phyloP scores from a whole-genome alignment of 2,329 filamentous ascomycete species.

The Sclerotinia sclerotiorum region DNA sequence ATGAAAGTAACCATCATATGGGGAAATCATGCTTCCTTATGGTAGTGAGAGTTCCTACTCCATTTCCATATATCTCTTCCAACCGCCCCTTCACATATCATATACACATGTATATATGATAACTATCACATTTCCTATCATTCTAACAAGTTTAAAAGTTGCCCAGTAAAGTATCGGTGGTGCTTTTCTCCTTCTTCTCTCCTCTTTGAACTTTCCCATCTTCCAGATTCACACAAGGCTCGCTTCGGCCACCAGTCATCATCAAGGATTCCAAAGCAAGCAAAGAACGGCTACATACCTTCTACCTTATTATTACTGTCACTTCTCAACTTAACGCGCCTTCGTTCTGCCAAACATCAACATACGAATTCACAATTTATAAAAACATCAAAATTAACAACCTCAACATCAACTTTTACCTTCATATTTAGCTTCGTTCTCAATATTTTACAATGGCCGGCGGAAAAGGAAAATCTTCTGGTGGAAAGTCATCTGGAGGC shows the following conservation, averaged over 20 bases:
- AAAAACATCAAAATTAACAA: slow-evolving; percentile 14
- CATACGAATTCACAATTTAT: slow-evolving; percentile 15
- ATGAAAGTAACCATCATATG: slow-evolving; percentile 21
- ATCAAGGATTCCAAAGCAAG: slow-evolving; percentile 20
- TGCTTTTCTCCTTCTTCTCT: slow-evolving; percentile 21
- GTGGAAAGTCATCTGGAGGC: slow-evolving; percentile 43
- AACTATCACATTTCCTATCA: not conserved
- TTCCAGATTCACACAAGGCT: slow-evolving; percentile 23
- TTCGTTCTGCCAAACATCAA: slow-evolving; percentile 25
- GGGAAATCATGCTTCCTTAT: slow-evolving; percentile 18
- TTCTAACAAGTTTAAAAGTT: slow-evolving; percentile 12
- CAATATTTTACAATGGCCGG: slow-evolving; percentile 38
- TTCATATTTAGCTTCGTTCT: slow-evolving; percentile 6
- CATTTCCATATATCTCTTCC: slow-evolving; percentile 1
- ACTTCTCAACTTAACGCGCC: slow-evolving; percentile 21
- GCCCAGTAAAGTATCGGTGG: slow-evolving; percentile 12
- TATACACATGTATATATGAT: not conserved
- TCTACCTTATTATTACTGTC: slow-evolving; percentile 12
- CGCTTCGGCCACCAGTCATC: slow-evolving; percentile 24
- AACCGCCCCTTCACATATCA: not conserved
- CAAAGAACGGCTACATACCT: slow-evolving; percentile 23
- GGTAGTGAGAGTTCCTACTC: slow-evolving; percentile 14
- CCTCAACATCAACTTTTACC: slow-evolving; percentile 28
- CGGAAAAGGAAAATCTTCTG: slow-evolving; percentile 43
- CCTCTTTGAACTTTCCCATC: slow-evolving; percentile 5